Evolutionary conservation across 345 rosid genomes (phyloP).

Genomic region (Melastoma malabathricum): DNA sequence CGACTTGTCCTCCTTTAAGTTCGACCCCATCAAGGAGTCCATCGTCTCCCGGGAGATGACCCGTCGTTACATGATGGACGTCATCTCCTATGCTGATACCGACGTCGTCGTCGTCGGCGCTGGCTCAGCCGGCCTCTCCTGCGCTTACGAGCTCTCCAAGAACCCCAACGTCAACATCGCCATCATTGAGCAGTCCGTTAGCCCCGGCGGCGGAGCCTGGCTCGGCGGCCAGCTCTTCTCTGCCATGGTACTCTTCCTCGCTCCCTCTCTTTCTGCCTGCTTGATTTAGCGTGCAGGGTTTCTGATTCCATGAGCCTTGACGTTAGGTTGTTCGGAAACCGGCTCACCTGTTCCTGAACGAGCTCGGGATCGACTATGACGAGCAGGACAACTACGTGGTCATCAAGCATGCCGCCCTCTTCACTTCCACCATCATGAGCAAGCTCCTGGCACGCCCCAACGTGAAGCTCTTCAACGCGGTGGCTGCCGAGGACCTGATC

Average conservation of each 20-base stretch:
- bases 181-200: conserved; percentile 26
- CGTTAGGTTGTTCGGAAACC: too few species aligned
- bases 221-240: conserved; percentile 39
- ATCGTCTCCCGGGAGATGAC: conserved; percentile 20
- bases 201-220: conserved; percentile 42
- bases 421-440: conserved; percentile 95
- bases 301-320: too few species aligned
- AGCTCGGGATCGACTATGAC: conserved; percentile 60
- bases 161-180: conserved; percentile 10
- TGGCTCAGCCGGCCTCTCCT: conserved; percentile 21
- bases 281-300: too few species aligned
- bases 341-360: too few species aligned
- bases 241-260: conserved; percentile 27
- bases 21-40: conserved; percentile 25
- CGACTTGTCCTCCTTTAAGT: conserved; percentile 16
- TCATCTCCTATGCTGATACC: conserved; percentile 23
- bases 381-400: conserved; percentile 65
- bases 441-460: conserved; percentile 77
- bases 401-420: conserved; percentile 72
- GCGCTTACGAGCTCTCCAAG: conserved; percentile 36
- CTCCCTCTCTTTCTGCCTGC: too few species aligned
- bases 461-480: conserved; percentile 84
- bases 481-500: conserved; percentile 74
- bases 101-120: conserved; percentile 8
- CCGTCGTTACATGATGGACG: conserved; percentile 27